Conservation (phyloP, 371 early-diverging fungal species). For the Rhizopus arrhizus region DNA sequence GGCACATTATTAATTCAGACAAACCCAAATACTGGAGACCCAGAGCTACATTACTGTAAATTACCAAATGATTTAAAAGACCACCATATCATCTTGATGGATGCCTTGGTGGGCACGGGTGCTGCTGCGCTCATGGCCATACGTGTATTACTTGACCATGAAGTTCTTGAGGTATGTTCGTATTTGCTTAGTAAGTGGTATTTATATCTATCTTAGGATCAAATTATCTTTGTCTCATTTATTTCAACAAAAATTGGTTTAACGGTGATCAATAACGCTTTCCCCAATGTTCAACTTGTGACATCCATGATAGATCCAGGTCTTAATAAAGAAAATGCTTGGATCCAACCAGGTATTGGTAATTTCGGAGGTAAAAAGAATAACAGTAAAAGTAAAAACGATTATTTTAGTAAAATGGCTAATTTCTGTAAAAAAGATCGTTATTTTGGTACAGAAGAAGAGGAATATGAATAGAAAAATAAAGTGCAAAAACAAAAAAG, state of each 20-base stretch:
- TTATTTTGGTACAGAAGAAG: conserved; percentile 55
- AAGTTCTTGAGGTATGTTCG: conserved; percentile 66
- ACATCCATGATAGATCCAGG: conserved; percentile 75
- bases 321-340: conserved; percentile 63
- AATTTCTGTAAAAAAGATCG: conserved; percentile 32
- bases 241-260: conserved; percentile 78
- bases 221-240: conserved; percentile 81
- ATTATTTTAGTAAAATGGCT: not conserved
- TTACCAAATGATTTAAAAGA: conserved; percentile 66
- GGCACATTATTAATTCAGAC: conserved; percentile 91
- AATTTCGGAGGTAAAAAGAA: conserved; percentile 71
- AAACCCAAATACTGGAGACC: conserved; percentile 79
- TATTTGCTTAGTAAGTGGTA: too few relatives aligned
- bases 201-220: conserved; percentile 44
- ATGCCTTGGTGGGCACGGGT: conserved; percentile 83
- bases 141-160: conserved; percentile 85
- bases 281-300: conserved; percentile 81
- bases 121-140: conserved; percentile 94
- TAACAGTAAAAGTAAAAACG: not conserved
- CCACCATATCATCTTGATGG: conserved; percentile 71
- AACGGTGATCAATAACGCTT: conserved; percentile 76
- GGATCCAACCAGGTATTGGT: conserved; percentile 83
- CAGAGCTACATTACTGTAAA: conserved; percentile 79
- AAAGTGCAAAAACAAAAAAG: conserved; percentile 3
- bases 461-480: conserved; percentile 23